Percentiles rank a stretch among this genome's conserved stretches.
Conservation (phyloP, 2,329 filamentous ascomycete species). For the Colletotrichum brevisporum region DNA sequence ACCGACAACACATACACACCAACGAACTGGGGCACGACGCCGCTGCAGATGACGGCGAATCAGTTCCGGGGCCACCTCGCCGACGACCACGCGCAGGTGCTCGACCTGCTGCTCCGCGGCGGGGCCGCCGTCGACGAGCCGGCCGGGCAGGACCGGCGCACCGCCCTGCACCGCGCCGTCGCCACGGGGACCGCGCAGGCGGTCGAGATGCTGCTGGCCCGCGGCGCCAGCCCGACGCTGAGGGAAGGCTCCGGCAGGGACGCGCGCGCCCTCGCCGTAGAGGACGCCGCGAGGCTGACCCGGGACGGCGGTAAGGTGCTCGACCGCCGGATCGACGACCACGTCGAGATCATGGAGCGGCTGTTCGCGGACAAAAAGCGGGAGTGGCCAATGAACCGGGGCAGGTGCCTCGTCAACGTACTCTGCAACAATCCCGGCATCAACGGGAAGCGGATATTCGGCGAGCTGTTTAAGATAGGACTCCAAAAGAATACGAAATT, state of each 20-base stretch:
- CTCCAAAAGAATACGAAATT: neutral
- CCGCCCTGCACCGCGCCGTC: neutral
- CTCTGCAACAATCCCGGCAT: neutral
- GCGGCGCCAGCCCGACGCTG: neutral
- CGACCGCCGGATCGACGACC: constrained; percentile 1
- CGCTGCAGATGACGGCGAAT: neutral
- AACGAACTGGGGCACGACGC: neutral
- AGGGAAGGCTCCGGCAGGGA: neutral
- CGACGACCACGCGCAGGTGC: neutral
- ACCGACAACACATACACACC: too few species aligned
- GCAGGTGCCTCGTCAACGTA: neutral
- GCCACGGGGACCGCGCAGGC: neutral
- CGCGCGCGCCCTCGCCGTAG: neutral
- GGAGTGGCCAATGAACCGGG: constrained; percentile 1
- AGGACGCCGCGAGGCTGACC: neutral
- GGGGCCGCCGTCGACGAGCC: constrained; percentile 1
- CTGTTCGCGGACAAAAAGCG: neutral
- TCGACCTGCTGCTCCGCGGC: neutral
- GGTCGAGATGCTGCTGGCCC: neutral
- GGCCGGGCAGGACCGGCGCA: neutral
- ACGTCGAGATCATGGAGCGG: constrained; percentile 1
- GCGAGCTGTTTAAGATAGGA: neutral
- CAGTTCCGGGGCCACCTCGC: neutral
- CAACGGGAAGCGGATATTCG: neutral
- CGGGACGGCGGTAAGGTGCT: neutral